phyloP scores from a whole-genome alignment of 352 stramenopile species.

The Phytophthora brassicae region DNA sequence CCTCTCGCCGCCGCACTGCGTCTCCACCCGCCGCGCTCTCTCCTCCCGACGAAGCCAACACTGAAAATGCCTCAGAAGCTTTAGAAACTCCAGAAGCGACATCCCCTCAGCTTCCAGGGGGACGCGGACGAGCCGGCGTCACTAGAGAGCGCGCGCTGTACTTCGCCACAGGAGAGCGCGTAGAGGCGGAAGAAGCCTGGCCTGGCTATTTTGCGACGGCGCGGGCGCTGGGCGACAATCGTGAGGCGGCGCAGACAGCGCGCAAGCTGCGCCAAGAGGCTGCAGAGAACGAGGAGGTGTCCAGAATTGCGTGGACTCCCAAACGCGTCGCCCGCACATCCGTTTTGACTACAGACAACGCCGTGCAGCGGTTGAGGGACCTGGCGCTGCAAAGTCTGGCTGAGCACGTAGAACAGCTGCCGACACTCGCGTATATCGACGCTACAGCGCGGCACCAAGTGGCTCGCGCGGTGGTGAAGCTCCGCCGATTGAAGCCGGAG shows the following conservation, averaged over 20 bases:
- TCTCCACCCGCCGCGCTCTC: not conserved
- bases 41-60: not conserved
- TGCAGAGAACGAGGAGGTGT: slow-evolving; percentile 9
- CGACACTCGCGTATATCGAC: slow-evolving; percentile 74
- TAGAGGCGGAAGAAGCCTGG: slow-evolving; percentile 59
- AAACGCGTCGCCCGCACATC: slow-evolving; percentile 46
- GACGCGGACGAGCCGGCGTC: slow-evolving; percentile 32
- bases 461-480: slow-evolving; percentile 54
- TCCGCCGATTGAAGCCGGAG: slow-evolving; percentile 59
- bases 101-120: not conserved
- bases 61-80: not conserved
- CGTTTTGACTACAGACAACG: slow-evolving; percentile 49
- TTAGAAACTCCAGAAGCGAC: not conserved
- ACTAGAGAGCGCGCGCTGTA: slow-evolving; percentile 47
- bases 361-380: slow-evolving; percentile 54
- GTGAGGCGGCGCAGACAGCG: slow-evolving; percentile 56
- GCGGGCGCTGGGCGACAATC: slow-evolving; percentile 59
- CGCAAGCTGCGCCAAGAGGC: slow-evolving; percentile 49
- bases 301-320: slow-evolving; percentile 49
- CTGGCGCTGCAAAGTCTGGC: slow-evolving; percentile 59
- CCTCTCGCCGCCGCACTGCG: slow-evolving; percentile 7
- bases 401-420: slow-evolving; percentile 65
- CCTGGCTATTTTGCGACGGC: slow-evolving; percentile 80
- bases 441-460: slow-evolving; percentile 58
- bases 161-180: slow-evolving; percentile 44